phyloP scores from a whole-genome alignment of 495 filamentous ascomycete genomes.

The Massariosphaeria phaeospora region DNA sequence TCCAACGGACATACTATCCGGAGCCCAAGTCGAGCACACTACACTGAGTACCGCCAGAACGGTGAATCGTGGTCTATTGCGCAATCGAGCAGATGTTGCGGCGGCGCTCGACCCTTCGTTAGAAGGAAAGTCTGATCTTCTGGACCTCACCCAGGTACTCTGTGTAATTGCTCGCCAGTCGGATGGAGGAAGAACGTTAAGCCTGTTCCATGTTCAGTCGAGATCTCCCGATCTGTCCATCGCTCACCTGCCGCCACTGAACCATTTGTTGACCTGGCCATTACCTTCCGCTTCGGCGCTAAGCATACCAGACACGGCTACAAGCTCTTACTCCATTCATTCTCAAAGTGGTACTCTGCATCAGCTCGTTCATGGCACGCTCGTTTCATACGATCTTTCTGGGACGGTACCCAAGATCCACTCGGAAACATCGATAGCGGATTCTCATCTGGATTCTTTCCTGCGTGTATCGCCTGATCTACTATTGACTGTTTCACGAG shows the following conservation, averaged over 20 bases:
- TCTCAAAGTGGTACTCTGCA: constrained; percentile 53
- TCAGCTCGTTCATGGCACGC: constrained; percentile 43
- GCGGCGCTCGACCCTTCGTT: constrained; percentile 31
- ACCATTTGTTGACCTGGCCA: constrained; percentile 25
- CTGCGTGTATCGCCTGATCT: constrained; percentile 41
- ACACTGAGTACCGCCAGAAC: constrained; percentile 39
- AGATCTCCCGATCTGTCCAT: constrained; percentile 22
- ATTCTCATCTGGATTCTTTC: constrained; percentile 36
- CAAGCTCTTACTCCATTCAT: constrained; percentile 48
- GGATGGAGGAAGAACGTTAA: constrained; percentile 9
- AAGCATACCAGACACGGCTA: background rate
- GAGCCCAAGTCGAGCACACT: constrained; percentile 44
- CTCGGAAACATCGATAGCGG: constrained; percentile 18
- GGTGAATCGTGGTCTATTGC: constrained; percentile 46
- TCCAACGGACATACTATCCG: constrained; percentile 7
- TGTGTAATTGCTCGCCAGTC: constrained; percentile 10
- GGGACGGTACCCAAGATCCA: constrained; percentile 43
- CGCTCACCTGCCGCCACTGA: constrained; percentile 16
- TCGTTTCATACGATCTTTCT: constrained; percentile 51
- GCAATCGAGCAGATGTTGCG: constrained; percentile 43
- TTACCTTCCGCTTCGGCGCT: constrained; percentile 18
- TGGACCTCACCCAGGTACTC: constrained; percentile 26
- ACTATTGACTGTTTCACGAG: constrained; percentile 27
- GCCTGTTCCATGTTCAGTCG: constrained; percentile 22
- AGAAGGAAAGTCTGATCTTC: constrained; percentile 14